Evolutionary conservation across 495 filamentous ascomycete genomes (phyloP), one percentile per base, ranked within the genome.

Genomic region (Xylaria flabelliformis): DNA sequence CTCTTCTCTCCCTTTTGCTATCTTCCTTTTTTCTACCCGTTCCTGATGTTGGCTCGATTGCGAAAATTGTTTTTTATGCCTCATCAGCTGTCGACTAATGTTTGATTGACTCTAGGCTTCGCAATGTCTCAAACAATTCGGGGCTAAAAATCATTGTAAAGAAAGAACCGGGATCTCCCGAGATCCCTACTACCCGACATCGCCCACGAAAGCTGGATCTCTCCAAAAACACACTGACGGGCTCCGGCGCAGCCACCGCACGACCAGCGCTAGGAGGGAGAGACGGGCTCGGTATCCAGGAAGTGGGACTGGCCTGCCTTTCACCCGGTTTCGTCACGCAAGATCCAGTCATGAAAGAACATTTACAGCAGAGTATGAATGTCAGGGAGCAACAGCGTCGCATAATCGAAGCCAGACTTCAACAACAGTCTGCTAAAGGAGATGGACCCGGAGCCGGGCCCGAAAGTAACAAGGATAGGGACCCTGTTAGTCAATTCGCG

Each of bases 321-420:
- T 98, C 95, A 17, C 96, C 96, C 0, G 96, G 96, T 34, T 98
- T 99, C 79, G 90, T 94, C 62, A 98, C 96, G 1, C 91, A 98
- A 74, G 95, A 99, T 82, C 96, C 96, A n/a, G 87, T 91, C 15
- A 97, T 97, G 94, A 90, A 94, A 74, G 94, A 98, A 81, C 95
- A 98, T 78, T 82, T 99, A 71, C 94, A 98, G 80, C 90, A 94
- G 75, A 98, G 96, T 79, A 88, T 98, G 75, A 95, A 93, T 39
- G 94, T 99, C 29, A 88, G 94, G 70, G 97, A 99, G 73, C 94
- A 97, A 75, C 96, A 99, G 80, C 88, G 94, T 70, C 93, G 92
- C 67, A 97, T 99, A 70, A 99, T 99, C 72, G 95, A 98, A 82
- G 90, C 93, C 56, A 89, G 96, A 77, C 85, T 96, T 77, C 95